Conservation (phyloP, 2,329 filamentous ascomycete genomes). For the Aureobasidium namibiae region DNA sequence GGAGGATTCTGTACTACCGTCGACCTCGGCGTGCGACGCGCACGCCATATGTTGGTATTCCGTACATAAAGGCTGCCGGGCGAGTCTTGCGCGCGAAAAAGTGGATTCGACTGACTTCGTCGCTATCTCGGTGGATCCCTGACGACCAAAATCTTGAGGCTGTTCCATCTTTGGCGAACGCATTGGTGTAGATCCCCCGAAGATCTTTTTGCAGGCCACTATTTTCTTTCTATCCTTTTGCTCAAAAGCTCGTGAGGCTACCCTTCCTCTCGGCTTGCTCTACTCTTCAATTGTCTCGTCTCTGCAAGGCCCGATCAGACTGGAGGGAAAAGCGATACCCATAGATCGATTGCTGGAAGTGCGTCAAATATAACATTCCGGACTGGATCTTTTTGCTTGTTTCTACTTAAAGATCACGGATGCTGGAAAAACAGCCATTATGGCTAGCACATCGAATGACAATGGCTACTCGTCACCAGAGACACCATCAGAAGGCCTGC, state of each 20-base stretch:
- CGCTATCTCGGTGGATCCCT: conserved; percentile 4
- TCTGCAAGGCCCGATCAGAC: neutral
- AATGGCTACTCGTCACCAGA: neutral
- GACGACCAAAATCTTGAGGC: neutral
- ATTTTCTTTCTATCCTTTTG: neutral
- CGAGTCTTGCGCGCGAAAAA: neutral
- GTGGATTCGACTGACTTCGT: neutral
- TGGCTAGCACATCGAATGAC: neutral
- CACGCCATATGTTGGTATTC: neutral
- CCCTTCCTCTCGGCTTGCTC: neutral
- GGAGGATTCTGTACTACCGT: neutral
- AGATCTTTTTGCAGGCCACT: neutral
- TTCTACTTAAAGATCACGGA: neutral
- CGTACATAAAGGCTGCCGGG: neutral
- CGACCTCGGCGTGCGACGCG: neutral
- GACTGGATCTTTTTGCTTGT: neutral
- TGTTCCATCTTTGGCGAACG: conserved; percentile 5
- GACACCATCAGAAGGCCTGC: neutral
- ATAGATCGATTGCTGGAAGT: neutral
- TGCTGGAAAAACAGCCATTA: neutral
- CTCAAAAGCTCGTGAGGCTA: neutral
- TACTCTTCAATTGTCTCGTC: neutral
- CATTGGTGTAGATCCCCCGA: neutral
- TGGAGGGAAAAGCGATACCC: neutral
- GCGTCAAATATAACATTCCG: neutral